Base-by-base conservation (phyloP, 1,284 basidiomycete species). In the Dichomitus squalens region DNA sequence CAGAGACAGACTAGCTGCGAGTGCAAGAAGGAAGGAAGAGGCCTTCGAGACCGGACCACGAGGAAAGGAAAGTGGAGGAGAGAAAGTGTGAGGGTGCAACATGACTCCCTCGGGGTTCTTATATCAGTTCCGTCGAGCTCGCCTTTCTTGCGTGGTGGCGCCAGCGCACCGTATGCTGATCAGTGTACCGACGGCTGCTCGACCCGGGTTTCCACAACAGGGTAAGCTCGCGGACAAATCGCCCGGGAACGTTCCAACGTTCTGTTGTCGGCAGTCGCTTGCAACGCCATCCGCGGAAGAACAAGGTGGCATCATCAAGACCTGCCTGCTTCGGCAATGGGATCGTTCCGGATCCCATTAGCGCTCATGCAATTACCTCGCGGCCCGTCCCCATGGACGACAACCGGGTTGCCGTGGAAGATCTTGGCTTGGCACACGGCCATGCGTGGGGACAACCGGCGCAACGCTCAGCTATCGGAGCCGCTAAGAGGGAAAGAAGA, bases 1-100 rank as follows among this genome's bases (percentile, higher is more conserved):
- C 58, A 60, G 58, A 58, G 59, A 63, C 61, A 63, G 61, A 58
- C 61, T 63, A 63, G 61, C 61, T 63, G 61, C 57, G 44, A 29
- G 54, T 36, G 50, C 61, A 47, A 58, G 52, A 58, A 63, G 54
- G 58, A 63, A 60, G 55, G 52, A 55, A 58, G 54, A 38, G 61
- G 61, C 61, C 61, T 63, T 63, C 61, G 59, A 63, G 61, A 63
- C 61, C 61, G 61, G 59, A 63, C 61, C 58, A 58, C 61, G 51
- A 39, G 58, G 58, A 50, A 63, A 58, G 34, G 53, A 60, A 60
- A 58, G 61, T 60, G 61, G 59, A 58, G 61, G 58, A 63, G 61
- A 63, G 58, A 63, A 63, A 59, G 41, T 31, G 40, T 31, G 39
- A 48, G 49, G 44, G 29, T 20, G 8, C 18, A 2, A 20, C 11